Percentiles rank a stretch among this genome's conserved stretches.
Evolutionary conservation across 176 grass and related monocot genomes (phyloP).

Genomic region (Eremochloa ophiuroides): DNA sequence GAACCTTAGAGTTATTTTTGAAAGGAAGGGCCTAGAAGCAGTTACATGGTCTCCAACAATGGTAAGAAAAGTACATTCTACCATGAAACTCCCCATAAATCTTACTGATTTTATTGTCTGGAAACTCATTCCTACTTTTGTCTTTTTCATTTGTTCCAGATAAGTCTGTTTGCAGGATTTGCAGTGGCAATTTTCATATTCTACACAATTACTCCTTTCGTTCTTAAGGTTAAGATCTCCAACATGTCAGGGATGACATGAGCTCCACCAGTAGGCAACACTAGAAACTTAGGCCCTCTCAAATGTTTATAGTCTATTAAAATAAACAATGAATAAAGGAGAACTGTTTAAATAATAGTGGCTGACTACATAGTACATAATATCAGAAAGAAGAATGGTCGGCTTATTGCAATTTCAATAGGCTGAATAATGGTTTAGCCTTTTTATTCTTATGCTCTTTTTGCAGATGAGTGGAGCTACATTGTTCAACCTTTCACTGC

Average conservation of each 20-base stretch:
- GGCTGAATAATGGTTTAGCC: background rate
- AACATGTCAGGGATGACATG: background rate
- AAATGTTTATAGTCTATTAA: background rate
- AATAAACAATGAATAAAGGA: slow-evolving; percentile 1
- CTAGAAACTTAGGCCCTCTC: background rate
- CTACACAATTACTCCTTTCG: slow-evolving; percentile 43
- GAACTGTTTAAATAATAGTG: background rate
- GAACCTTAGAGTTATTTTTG: slow-evolving; percentile 47
- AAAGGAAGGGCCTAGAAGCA: slow-evolving; percentile 45
- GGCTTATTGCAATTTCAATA: background rate
- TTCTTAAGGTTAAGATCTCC: slow-evolving; percentile 46
- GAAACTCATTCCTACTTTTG: slow-evolving; percentile 8
- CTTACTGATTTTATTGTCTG: background rate
- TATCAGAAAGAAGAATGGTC: too few relatives aligned
- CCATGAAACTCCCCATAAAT: background rate
- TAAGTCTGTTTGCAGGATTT: slow-evolving; percentile 45
- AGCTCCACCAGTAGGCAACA: background rate
- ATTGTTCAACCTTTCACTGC: slow-evolving; percentile 53
- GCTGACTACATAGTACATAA: background rate
- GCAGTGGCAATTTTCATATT: slow-evolving; percentile 48
- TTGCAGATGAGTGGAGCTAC: slow-evolving; percentile 61
- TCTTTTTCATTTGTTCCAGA: slow-evolving; percentile 22
- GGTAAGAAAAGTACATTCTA: slow-evolving; percentile 20
- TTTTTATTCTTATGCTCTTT: slow-evolving; percentile 2
- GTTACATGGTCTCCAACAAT: slow-evolving; percentile 48